Base-by-base conservation (phyloP, 176 grass and related monocot genomes). In the Hsuehochloa calcarea region DNA sequence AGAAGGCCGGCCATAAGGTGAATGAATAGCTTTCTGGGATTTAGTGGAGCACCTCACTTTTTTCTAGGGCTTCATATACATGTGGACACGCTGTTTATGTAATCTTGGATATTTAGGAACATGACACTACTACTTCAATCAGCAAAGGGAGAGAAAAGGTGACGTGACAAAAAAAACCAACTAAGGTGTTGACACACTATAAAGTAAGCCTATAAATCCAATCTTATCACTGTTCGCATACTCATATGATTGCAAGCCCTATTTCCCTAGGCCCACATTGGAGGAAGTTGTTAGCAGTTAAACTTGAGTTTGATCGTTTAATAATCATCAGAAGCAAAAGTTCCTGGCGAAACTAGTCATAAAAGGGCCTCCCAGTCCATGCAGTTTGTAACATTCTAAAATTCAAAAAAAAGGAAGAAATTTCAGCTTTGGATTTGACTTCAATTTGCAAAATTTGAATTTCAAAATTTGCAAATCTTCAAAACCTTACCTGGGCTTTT, bases 91-190 rank as follows among this genome's bases (percentile, higher is more conserved):
- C 59, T 69, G 59, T 70, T 74, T 66, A 79, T 90, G 80, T 70
- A 63, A 90, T 87, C 89, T 78, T 87, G 85, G 80, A 87, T 90
- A 80, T 90, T 90, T 80, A 87, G 80, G 61, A 90, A 63, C 80
- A 79, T 84, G 89, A 81, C 80, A 67, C 79, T 80, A 75, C 69
- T 68, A 69, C 43, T 82, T 80, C 89, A 91, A 91, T 91, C 89
- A 91, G 72, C 81, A 87, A 84, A 90, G 84, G 73, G 67, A 44
- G 40, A 68, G 22, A 72, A 87, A 90, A 87, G 85, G 22, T 90
- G 80, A 90, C 25, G 69, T 80, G 85, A 90, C 89, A 22, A 59
- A 44, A 86, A 87, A 73, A 56, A 79, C 8, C 70, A 83, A 82
- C n/a, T 22, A 87, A 87, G 68, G 80, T 87, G 75, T 87, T 87